phyloP scores from a whole-genome alignment of 345 rosid species.

The Microcos paniculata region DNA sequence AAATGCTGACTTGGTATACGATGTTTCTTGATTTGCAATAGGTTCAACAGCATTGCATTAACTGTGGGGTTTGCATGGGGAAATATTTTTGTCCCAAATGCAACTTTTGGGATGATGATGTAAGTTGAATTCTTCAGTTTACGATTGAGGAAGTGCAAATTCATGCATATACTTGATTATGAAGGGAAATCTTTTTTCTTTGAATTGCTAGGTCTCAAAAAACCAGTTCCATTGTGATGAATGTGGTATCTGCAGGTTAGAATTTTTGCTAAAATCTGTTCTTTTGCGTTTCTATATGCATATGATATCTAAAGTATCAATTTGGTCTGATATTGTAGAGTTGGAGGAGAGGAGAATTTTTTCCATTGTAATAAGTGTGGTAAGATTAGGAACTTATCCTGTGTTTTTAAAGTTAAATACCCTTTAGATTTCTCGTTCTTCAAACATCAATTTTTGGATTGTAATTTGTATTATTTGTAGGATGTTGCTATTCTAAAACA shows the following conservation, averaged over 20 bases:
- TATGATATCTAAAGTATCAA: neutral
- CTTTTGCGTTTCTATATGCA: neutral
- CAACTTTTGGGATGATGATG: slow-evolving; percentile 73
- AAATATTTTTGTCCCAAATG: slow-evolving; percentile 58
- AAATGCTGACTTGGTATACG: neutral
- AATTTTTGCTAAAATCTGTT: neutral
- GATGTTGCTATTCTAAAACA: slow-evolving; percentile 56
- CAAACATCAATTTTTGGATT: slow-evolving; percentile 5
- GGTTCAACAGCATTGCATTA: slow-evolving; percentile 57
- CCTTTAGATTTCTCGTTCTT: neutral
- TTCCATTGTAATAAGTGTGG: slow-evolving; percentile 67
- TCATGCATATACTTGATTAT: neutral
- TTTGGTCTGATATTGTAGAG: slow-evolving; percentile 31
- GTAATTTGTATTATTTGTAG: slow-evolving; percentile 20
- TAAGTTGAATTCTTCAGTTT: slow-evolving; percentile 16
- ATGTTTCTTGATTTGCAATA: slow-evolving; percentile 13
- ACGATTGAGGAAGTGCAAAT: neutral
- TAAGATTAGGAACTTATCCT: slow-evolving; percentile 11
- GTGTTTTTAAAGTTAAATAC: neutral
- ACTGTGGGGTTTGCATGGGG: slow-evolving; percentile 71
- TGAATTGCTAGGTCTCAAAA: slow-evolving; percentile 37
- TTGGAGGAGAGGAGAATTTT: slow-evolving; percentile 62
- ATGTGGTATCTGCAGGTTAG: slow-evolving; percentile 70
- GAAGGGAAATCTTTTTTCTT: neutral
- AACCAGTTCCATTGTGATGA: slow-evolving; percentile 64